Base-by-base conservation (phyloP, 116 monocot genomes). In the Cymodocea nodosa region DNA sequence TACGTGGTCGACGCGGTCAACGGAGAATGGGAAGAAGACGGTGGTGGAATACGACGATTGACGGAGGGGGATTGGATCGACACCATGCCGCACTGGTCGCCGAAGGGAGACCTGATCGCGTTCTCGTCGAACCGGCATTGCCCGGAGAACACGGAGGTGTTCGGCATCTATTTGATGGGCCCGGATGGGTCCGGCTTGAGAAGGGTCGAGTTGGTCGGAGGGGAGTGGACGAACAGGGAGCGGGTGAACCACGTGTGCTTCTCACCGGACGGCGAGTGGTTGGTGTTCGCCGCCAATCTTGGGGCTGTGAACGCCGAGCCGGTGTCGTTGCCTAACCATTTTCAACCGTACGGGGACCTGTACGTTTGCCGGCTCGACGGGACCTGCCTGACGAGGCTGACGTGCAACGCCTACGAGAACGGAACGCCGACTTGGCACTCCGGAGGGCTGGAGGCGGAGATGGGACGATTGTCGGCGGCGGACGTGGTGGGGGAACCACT, bases 81-180 rank as follows among this genome's bases (percentile, higher is more conserved):
- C 68, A 94, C 94, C 40, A 94, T 94, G 94, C 84, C 84, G 15
- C 16, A 52, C 53, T 94, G 94, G 94, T 94, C 94, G 2, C 90
- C 90, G 48, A 72, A 78, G 48, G 87, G 87, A 20, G 52, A 78
- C 39, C 73, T 80, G 12, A 90, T 94, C 55, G 94, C 85, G 4
- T 94, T 94, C 77, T 89, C 94, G 0, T 94, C 94, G 11, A 87
- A 90, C 83, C 75, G 83, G 18, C 89, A 94, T 80, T 15, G 70
- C 51, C 84, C 87, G 9, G 15, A 71, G n/a, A 74, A 81, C 67
- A 24, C 70, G 9, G 36, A 59, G 4, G 77, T 36, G n/a, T 87
- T 84, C 59, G 64, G 84, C 15, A 52, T 87, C 59, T 94, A 87
- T 63, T 50, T 94, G 19, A 54, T 90, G 8, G 58, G 58, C 2